Evolutionary conservation across 805 yeast genomes (phyloP), one percentile per base, ranked within the genome.

Genomic region (Kazachstania taianensis): DNA sequence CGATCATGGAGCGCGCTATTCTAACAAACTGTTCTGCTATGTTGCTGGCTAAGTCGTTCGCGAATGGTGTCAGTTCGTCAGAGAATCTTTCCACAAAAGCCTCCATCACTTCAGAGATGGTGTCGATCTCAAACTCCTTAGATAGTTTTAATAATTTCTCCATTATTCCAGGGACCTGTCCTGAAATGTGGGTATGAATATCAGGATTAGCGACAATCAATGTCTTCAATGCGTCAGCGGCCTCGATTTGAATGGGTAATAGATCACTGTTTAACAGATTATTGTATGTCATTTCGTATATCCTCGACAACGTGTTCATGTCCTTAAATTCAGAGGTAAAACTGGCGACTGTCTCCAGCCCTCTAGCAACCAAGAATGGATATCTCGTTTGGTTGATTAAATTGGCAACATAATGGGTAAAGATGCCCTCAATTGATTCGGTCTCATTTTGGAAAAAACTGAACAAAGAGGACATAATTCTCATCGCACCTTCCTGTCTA

Each of bases 101-200:
- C 62, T 92, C 97, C 78, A 92, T 85, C n/a, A 89, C 94, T 33
- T 77, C 81, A 6, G 94, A 73, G 16, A 92, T 67, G 25, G 84
- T 72, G 51, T 94, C 98, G 43, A 80, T 72, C 51, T 92, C 98
- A 47, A 85, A 78, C 37, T 75, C 73, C 53, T 81, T 78, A 5
- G 94, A 79, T 28, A 92, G 60, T 26, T 73, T 75, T 46, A 92
- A 65, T 38, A 92, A 63, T 45, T 73, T 78, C 43, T 84, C 82
- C 81, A 92, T 81, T 3, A 89, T 76, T 8, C 78, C 78, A 26
- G 92, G 78, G 40, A 92, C 82, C 39, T 81, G 78, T 2, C 69
- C 55, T 5, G 83, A 70, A 30, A 94, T 66, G 9, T 81, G 82
- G 20, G 73, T 75, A 45, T 73, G 74, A 45, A 89, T 85, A 20